A percentile compares a stretch with the other conserved stretches of the same genome.
Evolutionary conservation across 2,329 filamentous ascomycete genomes (phyloP).

Genomic region (Aspergillus terreus): DNA sequence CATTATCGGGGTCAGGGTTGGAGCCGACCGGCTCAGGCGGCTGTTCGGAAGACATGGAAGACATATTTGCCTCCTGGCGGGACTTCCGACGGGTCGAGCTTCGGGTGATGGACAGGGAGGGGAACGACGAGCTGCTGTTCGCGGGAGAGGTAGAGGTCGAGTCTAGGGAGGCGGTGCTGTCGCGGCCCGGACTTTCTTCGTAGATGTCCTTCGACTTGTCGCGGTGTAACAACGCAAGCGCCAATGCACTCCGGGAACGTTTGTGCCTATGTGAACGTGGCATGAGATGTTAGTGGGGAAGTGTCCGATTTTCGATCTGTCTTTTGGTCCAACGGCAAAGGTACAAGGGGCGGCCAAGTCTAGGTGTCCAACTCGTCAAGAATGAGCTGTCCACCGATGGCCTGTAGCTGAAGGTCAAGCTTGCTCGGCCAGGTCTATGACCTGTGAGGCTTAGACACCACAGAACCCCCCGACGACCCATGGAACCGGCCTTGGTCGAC

Average conservation of each 20-base stretch:
- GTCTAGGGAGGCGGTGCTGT: slow-evolving; percentile 22
- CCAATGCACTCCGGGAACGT: slow-evolving; percentile 52
- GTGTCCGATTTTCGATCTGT: background rate
- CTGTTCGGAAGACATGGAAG: slow-evolving; percentile 19
- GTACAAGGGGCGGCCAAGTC: background rate
- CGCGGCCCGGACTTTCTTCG: slow-evolving; percentile 21
- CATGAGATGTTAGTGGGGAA: slow-evolving; percentile 28
- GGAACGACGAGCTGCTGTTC: slow-evolving; percentile 24
- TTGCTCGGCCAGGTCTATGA: background rate
- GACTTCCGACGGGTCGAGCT: slow-evolving; percentile 29
- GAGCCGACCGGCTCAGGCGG: slow-evolving; percentile 26
- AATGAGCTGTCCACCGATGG: background rate
- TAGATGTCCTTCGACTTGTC: slow-evolving; percentile 46
- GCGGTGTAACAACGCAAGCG: slow-evolving; percentile 52
- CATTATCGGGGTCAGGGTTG: slow-evolving; percentile 21
- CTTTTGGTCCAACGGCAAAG: background rate
- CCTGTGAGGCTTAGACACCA: background rate
- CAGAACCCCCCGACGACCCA: slow-evolving; percentile 11
- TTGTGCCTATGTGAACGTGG: slow-evolving; percentile 41
- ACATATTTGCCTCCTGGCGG: slow-evolving; percentile 19
- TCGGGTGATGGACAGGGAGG: slow-evolving; percentile 27
- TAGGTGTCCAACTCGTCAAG: background rate
- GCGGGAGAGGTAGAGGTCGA: slow-evolving; percentile 23
- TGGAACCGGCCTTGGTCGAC: slow-evolving; percentile 13
- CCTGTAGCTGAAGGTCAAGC: background rate